A percentile compares a stretch with the other conserved stretches of the same genome.
phyloP scores from a whole-genome alignment of 345 rosid species.

The Dipteronia dyeriana region DNA sequence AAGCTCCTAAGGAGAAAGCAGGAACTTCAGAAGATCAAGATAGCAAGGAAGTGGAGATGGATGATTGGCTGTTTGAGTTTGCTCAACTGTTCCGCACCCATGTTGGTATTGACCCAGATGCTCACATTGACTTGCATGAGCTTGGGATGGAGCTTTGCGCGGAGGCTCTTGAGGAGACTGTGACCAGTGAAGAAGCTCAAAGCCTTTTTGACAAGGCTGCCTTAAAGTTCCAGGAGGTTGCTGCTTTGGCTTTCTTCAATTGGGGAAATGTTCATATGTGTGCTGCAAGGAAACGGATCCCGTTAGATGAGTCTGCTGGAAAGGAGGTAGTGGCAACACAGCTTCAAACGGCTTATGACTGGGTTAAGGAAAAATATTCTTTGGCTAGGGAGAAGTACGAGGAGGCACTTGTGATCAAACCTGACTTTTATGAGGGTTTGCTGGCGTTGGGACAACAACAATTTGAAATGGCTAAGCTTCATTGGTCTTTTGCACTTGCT shows the following conservation, averaged over 20 bases:
- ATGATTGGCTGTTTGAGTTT: slow-evolving; percentile 96
- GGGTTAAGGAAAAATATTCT: slow-evolving; percentile 91
- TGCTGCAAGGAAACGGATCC: slow-evolving; percentile 94
- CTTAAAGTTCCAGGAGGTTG: slow-evolving; percentile 93
- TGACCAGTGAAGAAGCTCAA: slow-evolving; percentile 91
- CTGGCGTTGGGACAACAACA: slow-evolving; percentile 96
- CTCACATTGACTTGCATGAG: slow-evolving; percentile 92
- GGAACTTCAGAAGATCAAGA: slow-evolving; percentile 67
- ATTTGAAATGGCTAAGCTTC: slow-evolving; percentile 98
- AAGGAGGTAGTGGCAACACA: slow-evolving; percentile 64
- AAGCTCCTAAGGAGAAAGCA: slow-evolving; percentile 53
- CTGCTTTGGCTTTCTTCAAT: slow-evolving; percentile 93
- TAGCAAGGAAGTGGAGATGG: slow-evolving; percentile 87
- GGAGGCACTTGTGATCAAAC: slow-evolving; percentile 77
- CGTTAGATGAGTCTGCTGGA: slow-evolving; percentile 82
- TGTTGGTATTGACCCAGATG: slow-evolving; percentile 94
- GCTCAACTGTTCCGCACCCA: slow-evolving; percentile 92
- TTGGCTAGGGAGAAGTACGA: slow-evolving; percentile 79
- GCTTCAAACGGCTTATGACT: slow-evolving; percentile 84
- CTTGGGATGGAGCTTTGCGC: slow-evolving; percentile 99
- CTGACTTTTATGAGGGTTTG: slow-evolving; percentile 94
- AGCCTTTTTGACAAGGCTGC: slow-evolving; percentile 89
- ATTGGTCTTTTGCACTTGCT: slow-evolving; percentile 84
- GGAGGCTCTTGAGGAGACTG: slow-evolving; percentile 95
- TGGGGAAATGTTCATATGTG: slow-evolving; percentile 99